phyloP scores from a whole-genome alignment of 495 filamentous ascomycete species.

The Tetracladium marchalianum region DNA sequence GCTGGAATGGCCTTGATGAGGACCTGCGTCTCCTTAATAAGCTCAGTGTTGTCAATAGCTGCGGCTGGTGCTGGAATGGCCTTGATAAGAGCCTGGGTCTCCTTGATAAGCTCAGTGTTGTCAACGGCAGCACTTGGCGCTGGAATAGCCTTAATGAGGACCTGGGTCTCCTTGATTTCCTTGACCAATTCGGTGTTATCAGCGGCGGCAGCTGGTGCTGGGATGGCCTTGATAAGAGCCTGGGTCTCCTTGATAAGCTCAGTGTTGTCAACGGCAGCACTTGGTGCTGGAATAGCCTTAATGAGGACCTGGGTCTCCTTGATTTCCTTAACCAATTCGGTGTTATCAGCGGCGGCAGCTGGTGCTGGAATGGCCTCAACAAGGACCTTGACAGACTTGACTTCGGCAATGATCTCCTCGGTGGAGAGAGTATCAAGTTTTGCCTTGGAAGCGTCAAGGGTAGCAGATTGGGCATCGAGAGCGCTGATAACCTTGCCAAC shows the following conservation, averaged over 20 bases:
- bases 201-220: not conserved
- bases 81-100: not conserved
- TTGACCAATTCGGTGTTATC: not conserved
- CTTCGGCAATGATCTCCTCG: slow-evolving; percentile 6
- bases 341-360: not conserved
- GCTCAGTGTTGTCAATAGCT: not conserved
- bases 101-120: not conserved
- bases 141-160: not conserved
- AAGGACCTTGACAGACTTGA: slow-evolving; percentile 3
- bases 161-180: not conserved
- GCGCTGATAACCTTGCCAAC: slow-evolving; percentile 1
- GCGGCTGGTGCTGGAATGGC: not conserved
- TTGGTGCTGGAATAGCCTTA: not conserved
- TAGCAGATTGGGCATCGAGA: slow-evolving; percentile 3
- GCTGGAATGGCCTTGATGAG: not conserved
- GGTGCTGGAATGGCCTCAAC: slow-evolving; percentile 6
- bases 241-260: slow-evolving; percentile 2
- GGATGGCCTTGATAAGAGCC: not conserved
- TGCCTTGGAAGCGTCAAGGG: not conserved
- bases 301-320: slow-evolving; percentile 7
- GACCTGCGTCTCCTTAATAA: not conserved
- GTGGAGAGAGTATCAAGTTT: not conserved
- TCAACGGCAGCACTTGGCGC: not conserved
- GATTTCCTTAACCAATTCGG: not conserved
- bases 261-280: not conserved